Evolutionary conservation across 306 rosid genomes (phyloP).

Genomic region (Cicer chorassanicum): DNA sequence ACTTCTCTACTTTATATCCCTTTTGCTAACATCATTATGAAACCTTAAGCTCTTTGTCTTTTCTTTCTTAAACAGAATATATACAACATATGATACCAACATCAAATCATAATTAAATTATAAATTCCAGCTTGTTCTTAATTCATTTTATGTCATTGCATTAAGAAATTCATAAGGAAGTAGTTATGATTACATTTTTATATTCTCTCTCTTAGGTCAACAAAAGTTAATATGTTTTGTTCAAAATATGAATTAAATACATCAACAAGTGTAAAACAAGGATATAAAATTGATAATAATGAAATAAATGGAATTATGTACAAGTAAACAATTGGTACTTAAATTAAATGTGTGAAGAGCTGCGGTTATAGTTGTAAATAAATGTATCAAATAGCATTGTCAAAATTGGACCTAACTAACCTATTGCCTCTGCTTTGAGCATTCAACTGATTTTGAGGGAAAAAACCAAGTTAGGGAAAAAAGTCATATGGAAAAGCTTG

Average conservation of each 20-base stretch:
- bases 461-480: not conserved
- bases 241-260: no score
- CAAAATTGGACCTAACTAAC: not conserved
- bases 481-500: not conserved
- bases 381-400: not conserved
- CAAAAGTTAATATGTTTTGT: no score
- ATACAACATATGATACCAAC: conserved; percentile 6
- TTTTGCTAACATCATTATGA: conserved; percentile 38
- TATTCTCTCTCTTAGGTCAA: no score
- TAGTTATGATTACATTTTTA: conserved; percentile 8
- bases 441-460: not conserved
- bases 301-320: no score
- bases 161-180: conserved; percentile 26
- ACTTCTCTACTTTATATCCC: conserved; percentile 28
- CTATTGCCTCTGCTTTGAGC: not conserved
- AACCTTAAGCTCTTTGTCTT: conserved; percentile 15
- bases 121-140: conserved; percentile 16
- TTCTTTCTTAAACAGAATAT: conserved; percentile 28
- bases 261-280: conserved; percentile 13
- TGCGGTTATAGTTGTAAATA: no score
- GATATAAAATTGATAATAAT: no score
- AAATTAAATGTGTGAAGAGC: no score
- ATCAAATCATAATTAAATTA: conserved; percentile 29
- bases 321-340: no score
- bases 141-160: conserved; percentile 39